A percentile compares a stretch with the other conserved stretches of the same genome.
phyloP scores from a whole-genome alignment of 2,329 filamentous ascomycete species.

The Botryosphaeria dothidea region DNA sequence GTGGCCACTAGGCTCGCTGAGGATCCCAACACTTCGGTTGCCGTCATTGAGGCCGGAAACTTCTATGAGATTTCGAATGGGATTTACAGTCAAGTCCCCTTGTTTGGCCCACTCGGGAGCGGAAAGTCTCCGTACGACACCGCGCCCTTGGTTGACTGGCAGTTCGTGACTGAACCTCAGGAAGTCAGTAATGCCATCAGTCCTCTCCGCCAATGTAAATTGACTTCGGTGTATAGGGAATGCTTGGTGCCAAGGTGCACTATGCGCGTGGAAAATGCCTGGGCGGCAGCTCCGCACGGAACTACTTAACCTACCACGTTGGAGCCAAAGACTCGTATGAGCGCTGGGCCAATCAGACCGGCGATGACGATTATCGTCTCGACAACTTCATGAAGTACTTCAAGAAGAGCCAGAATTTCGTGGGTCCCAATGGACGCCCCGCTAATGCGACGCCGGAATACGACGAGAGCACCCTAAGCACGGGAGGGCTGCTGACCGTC shows the following conservation, averaged over 20 bases:
- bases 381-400: constrained; percentile 33
- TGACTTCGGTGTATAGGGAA: background rate
- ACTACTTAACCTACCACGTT: constrained; percentile 26
- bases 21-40: constrained; percentile 5
- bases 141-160: constrained; percentile 30
- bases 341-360: constrained; percentile 32
- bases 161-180: constrained; percentile 26
- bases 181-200: constrained; percentile 12
- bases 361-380: constrained; percentile 32
- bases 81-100: constrained; percentile 27
- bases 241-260: constrained; percentile 16
- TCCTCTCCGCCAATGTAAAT: background rate
- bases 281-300: constrained; percentile 20
- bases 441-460: constrained; percentile 26
- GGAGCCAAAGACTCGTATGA: constrained; percentile 18
- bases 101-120: constrained; percentile 21
- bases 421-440: constrained; percentile 28
- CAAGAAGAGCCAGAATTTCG: constrained; percentile 30
- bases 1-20: constrained; percentile 9
- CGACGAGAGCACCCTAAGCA: constrained; percentile 12
- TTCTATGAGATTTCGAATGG: constrained; percentile 27
- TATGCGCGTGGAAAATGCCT: constrained; percentile 29
- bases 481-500: constrained; percentile 20
- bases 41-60: constrained; percentile 18
- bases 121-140: constrained; percentile 23